Base-by-base conservation (phyloP, 2,329 filamentous ascomycete species). In the Paecilomyces sp. region DNA sequence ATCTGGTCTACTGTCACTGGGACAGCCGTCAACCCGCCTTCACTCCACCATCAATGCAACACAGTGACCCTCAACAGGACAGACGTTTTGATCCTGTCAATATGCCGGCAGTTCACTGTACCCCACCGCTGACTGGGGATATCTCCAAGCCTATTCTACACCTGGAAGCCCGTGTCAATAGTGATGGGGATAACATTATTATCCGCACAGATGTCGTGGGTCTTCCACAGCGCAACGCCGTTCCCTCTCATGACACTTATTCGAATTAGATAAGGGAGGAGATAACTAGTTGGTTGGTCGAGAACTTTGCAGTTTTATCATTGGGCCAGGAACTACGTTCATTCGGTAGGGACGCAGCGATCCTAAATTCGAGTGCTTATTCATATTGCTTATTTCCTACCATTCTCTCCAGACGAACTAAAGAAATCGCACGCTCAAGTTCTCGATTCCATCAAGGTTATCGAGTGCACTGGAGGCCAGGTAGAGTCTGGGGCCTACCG, bases 131-230 rank as follows among this genome's bases (percentile, higher is more conserved):
- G 3, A 64, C 61, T 54, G 58, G 64, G 13, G 31, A 54, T 18
- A 36, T 54, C 22, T 62, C 61, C n/a, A 69, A 63, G 36, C 70
- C 75, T 13, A 67, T 72, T 13, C 62, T 78, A 8, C 73, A 78
- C 59, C 62, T 78, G 50, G 76, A 78, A 60, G 74, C 72, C 33
- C 69, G 73, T 11, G 65, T 77, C 36, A 73, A 70, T 47, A 67
- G 58, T 61, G 67, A 61, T 33, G 55, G 56, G 15, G 62, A 66
- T 25, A 62, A 65, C 55, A 63, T 67, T 22, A 67, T 73, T 24
- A 59, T 70, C 56, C 65, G 71, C 52, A 74, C 68, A 50, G 70
- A 74, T 56, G 56, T 73, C 58, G 72, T 75, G 66, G 33, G 61
- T 55, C 24, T 18, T 12, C n/a, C 34, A 18, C 22, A 28, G 30